Evolutionary conservation across 805 yeast species (phyloP).

Genomic region (Cephaloascus albidus): DNA sequence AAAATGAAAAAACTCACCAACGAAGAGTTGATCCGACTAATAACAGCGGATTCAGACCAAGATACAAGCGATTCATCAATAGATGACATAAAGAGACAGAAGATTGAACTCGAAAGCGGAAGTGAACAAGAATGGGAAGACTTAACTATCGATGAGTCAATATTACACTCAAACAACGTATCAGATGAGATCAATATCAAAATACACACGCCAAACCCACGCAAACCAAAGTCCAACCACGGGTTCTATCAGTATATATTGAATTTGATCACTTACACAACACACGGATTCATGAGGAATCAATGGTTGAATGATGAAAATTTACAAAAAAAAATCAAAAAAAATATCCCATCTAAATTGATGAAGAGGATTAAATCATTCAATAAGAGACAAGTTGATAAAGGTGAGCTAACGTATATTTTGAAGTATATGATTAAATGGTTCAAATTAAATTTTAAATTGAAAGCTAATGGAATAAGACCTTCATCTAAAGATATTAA

Average conservation of each 20-base stretch:
- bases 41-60: background rate
- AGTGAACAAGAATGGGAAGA: background rate
- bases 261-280: background rate
- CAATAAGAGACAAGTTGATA: background rate
- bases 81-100: background rate
- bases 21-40: background rate
- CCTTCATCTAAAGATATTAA: conserved; percentile 17
- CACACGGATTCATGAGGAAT: conserved; percentile 13
- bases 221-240: background rate
- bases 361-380: background rate
- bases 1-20: background rate
- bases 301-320: conserved; percentile 8
- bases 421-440: conserved; percentile 22
- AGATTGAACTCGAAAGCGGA: background rate
- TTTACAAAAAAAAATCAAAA: conserved; percentile 13
- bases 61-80: background rate
- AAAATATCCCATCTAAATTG: conserved; percentile 1
- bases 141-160: background rate
- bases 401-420: conserved; percentile 15
- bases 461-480: conserved; percentile 18
- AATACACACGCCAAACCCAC: background rate
- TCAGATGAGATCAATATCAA: background rate
- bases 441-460: conserved; percentile 20
- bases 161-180: background rate
- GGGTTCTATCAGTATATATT: no score